Evolutionary conservation across 495 filamentous ascomycete species (phyloP), one percentile per base, ranked within the genome.

Genomic region (Talaromyces proteolyticus): DNA sequence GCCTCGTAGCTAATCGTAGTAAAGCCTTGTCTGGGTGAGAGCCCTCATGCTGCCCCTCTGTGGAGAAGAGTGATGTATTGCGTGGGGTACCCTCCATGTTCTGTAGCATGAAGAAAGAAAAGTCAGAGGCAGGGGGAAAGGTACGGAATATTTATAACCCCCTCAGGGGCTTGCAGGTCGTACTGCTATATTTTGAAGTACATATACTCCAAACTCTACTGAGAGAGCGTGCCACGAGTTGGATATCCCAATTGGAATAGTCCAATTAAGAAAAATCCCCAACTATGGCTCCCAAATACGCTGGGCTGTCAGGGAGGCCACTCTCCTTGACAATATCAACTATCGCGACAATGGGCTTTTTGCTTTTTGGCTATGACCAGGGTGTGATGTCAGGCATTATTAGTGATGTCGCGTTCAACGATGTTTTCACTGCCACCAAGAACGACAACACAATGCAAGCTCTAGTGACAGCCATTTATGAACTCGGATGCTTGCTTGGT

Each of bases 311-410:
- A 26, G 85, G 85, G 62, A 72, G 67, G 58, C 69, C 72, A 12
- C 75, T 89, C 34, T 79, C 78, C 19, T 53, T 76, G 23, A 63
- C 70, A 17, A 64, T 81, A 19, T 78, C 78, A 8, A 65, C 66
- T 8, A 73, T 87, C 24, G 79, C 81, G 21, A 85, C 84, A 3
- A 80, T 77, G 2, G 83, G 81, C 6, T 85, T 85, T 53, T 64
- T 87, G 20, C 67, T 86, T 2, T 86, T 86, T 53, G 82, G 82
- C 47, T 83, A 84, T 56, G 79, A 82, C 40, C 78, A 78, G 53
- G 75, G 75, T 43, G 75, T 81, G 23, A 89, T 88, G 85, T 76
- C 72, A 51, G 86, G 86, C 24, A 88, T 90, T 58, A 86, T 88
- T 43, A 79, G 79, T 26, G 78, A 82, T 0, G 66, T 72, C 0